These are phyloP conservation scores for Paxillus ammoniavirescens DNA, from an alignment of 768 basidiomycete genomes.

Conservation along the genomic window DNA sequence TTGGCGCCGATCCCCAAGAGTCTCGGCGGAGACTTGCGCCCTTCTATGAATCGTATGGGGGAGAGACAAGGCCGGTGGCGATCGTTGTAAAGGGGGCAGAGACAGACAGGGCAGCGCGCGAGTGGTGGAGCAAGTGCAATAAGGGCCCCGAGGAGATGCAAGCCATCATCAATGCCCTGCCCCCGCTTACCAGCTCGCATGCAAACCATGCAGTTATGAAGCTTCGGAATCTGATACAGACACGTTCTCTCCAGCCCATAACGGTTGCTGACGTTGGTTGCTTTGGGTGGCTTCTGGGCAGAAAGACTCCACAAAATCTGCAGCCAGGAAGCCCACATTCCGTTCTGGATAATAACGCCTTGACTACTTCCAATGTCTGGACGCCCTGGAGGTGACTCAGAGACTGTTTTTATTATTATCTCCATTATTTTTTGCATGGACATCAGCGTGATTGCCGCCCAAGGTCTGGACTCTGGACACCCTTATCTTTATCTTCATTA, in stretches of 20 bases:
- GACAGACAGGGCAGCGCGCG: slow-evolving; percentile 17
- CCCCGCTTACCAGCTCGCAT: slow-evolving; percentile 1
- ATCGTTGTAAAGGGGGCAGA: slow-evolving; percentile 21
- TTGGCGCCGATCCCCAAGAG: background rate
- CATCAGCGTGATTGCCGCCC: no score
- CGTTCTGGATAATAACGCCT: slow-evolving; percentile 17
- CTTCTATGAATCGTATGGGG: slow-evolving; percentile 23
- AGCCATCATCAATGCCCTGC: slow-evolving; percentile 24
- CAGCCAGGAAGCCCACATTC: background rate
- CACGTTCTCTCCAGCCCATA: slow-evolving; percentile 22
- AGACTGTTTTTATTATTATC: background rate
- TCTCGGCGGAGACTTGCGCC: slow-evolving; percentile 12
- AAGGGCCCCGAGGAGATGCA: slow-evolving; percentile 9
- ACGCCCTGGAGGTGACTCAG: background rate
- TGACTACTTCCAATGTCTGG: slow-evolving; percentile 19
- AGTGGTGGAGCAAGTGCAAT: slow-evolving; percentile 20
- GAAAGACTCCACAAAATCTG: slow-evolving; percentile 6
- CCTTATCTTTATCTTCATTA: no score
- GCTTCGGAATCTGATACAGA: slow-evolving; percentile 18
- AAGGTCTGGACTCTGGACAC: no score
- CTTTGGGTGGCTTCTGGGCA: slow-evolving; percentile 16
- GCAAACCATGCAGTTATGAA: slow-evolving; percentile 3
- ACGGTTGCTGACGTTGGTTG: slow-evolving; percentile 19
- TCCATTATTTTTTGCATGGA: background rate
- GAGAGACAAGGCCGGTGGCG: slow-evolving; percentile 25